Evolutionary conservation across 352 stramenopile species (phyloP), one percentile per base, ranked within the genome.

Genomic region (Globisporangium radiosum): DNA sequence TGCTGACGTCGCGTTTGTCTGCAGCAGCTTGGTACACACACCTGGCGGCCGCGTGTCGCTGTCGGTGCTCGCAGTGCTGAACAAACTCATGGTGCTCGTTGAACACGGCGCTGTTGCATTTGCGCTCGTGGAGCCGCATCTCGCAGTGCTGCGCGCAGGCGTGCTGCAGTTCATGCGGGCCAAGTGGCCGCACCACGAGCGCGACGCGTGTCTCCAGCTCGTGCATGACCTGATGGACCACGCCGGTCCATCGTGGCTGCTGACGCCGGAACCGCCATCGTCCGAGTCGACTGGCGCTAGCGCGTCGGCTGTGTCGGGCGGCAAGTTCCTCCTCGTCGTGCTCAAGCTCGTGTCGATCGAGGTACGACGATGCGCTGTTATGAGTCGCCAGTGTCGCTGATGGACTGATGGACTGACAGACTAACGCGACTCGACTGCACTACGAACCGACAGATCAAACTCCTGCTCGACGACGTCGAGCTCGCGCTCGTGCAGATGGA

Each of bases 401-500:
- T 54, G 43, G 43, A 47, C 11, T n/a, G 43, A 47, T 45, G 42
- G 42, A 45, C 11, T 45, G 42, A 47, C 15, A 47, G 5, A 17
- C 11, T 17, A 6, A 7, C n/a, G 43, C n/a, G 11, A 15, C 13
- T 39, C n/a, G 15, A 33, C 25, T 33, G 25, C 25, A 33, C 25
- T 3, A 33, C 25, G 25, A 33, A 33, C 25, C 25, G 47, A 11
- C 54, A 91, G 81, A 88, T 89, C 60, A 95, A 95, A 50, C 66
- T 95, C 36, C 88, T 93, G 75, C 57, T 95, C 11, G 85, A 95
- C 49, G 85, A 95, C 58, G 80, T 88, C 4, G 83, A 93, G 59
- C 61, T 87, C 1, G 75, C 74, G 0, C 57, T 92, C 36, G 68
- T 95, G 42, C 69, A 87, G 61, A 71, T 88, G 57, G 80, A 90